Evolutionary conservation across 208 protist species (phyloP).

Genomic region (Tritrichomonas musculus): DNA sequence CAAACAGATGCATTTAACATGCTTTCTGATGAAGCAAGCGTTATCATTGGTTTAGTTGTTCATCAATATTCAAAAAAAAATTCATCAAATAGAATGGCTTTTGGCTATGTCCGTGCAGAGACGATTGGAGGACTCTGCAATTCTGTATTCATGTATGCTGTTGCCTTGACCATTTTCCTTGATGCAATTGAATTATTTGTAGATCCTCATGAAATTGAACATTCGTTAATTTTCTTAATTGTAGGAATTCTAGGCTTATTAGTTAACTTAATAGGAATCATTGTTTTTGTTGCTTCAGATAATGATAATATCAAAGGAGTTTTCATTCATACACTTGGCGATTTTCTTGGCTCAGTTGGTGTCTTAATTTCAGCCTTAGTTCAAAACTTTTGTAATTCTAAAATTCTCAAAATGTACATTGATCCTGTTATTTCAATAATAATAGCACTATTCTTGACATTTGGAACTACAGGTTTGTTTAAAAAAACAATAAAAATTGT

Average conservation of each 20-base stretch:
- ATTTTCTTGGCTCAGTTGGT: conserved; percentile 43
- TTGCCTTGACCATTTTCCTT: conserved; percentile 38
- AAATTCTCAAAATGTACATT: conserved; percentile 19
- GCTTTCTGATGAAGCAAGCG: conserved; percentile 34
- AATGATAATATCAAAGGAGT: conserved; percentile 40
- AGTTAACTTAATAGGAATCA: background rate
- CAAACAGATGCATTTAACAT: conserved; percentile 42
- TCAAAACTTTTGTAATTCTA: conserved; percentile 29
- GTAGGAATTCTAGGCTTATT: background rate
- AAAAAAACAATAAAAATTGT: conserved; percentile 35
- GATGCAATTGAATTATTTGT: conserved; percentile 39
- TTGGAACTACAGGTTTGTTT: conserved; percentile 14
- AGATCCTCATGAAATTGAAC: background rate
- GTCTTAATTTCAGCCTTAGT: conserved; percentile 42
- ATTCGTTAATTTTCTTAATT: background rate
- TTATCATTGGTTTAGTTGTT: conserved; percentile 35
- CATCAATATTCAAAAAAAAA: background rate
- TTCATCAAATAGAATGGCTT: background rate
- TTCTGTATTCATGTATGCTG: conserved; percentile 33
- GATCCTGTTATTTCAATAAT: conserved; percentile 45
- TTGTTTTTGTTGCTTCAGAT: background rate
- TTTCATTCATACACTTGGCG: conserved; percentile 50
- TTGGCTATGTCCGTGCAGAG: conserved; percentile 33
- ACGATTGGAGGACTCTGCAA: conserved; percentile 35
- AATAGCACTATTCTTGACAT: conserved; percentile 39